Conservation (phyloP, 2,329 filamentous ascomycete species). For the Camillea tinctor region DNA sequence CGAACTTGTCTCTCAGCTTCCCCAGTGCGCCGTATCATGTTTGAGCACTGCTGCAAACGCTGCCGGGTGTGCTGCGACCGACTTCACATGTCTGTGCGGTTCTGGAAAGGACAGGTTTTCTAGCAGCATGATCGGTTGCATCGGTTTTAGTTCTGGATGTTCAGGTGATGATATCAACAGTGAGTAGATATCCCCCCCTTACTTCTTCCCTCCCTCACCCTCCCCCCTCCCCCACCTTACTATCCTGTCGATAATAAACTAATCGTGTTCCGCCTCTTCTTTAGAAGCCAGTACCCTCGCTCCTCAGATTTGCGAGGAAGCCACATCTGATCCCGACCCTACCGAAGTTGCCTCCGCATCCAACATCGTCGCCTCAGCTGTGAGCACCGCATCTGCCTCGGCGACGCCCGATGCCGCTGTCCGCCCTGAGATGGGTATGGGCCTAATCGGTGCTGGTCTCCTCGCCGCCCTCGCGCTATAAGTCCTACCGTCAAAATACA, state of each 20-base stretch:
- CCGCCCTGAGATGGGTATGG: constrained; percentile 27
- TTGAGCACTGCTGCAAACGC: constrained; percentile 19
- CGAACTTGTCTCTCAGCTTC: constrained; percentile 29
- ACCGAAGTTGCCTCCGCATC: constrained; percentile 32
- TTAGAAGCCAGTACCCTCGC: constrained; percentile 23
- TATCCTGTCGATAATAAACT: background rate
- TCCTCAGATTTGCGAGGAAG: constrained; percentile 28
- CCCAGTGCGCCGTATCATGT: constrained; percentile 29
- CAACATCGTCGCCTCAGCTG: constrained; percentile 25
- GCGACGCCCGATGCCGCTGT: constrained; percentile 21
- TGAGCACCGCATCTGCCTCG: constrained; percentile 19
- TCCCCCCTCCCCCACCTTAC: background rate
- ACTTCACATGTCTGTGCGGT: constrained; percentile 32
- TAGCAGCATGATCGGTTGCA: constrained; percentile 21
- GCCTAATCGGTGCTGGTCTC: constrained; percentile 27
- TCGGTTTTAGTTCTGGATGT: constrained; percentile 18
- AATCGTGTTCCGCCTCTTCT: background rate
- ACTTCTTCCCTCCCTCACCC: background rate
- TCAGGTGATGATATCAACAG: constrained; percentile 21
- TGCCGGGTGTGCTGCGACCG: constrained; percentile 26
- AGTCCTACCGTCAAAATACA: background rate
- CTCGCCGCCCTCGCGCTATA: constrained; percentile 29
- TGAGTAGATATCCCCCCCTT: constrained; percentile 17
- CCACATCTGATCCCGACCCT: constrained; percentile 20
- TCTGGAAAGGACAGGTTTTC: constrained; percentile 24